Conservation (phyloP, 2,329 filamentous ascomycete species). For the Aureobasidium sp. region DNA sequence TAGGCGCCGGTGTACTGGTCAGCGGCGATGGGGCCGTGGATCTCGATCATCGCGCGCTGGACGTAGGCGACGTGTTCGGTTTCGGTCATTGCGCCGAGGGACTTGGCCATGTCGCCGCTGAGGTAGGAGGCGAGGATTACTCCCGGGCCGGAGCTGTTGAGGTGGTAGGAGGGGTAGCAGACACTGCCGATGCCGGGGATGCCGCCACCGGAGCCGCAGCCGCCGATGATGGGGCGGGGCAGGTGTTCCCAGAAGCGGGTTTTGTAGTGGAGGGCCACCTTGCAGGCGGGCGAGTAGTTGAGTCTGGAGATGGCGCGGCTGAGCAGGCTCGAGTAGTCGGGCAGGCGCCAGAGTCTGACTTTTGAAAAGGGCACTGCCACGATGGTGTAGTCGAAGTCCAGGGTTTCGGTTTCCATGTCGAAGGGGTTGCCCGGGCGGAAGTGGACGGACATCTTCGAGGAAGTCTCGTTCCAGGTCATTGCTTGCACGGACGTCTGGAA, state of each 20-base stretch:
- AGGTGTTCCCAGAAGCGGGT: constrained; percentile 54
- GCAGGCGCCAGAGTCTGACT: constrained; percentile 53
- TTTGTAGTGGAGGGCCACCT: constrained; percentile 58
- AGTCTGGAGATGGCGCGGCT: constrained; percentile 39
- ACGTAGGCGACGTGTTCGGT: constrained; percentile 54
- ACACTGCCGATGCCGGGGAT: constrained; percentile 53
- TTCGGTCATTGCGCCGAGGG: constrained; percentile 43
- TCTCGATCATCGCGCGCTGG: constrained; percentile 56
- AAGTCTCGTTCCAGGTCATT: constrained; percentile 43
- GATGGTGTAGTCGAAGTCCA: constrained; percentile 58
- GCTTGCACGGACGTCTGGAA: constrained; percentile 50
- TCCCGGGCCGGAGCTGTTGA: constrained; percentile 55
- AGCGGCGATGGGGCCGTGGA: constrained; percentile 52
- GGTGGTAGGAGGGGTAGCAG: constrained; percentile 59
- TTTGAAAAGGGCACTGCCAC: constrained; percentile 56
- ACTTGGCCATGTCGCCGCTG: constrained; percentile 36
- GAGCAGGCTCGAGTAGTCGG: constrained; percentile 43
- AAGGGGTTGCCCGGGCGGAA: constrained; percentile 44
- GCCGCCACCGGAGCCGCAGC: constrained; percentile 51
- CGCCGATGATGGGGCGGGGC: constrained; percentile 50
- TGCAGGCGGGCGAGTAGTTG: constrained; percentile 44
- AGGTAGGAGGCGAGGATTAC: constrained; percentile 54
- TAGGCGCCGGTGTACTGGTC: constrained; percentile 58
- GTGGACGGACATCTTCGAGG: constrained; percentile 47
- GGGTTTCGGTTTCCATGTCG: constrained; percentile 34